Evolutionary conservation across 2,329 filamentous ascomycete species (phyloP), one percentile per base, ranked within the genome.

Genomic region (Penicillium sp.): DNA sequence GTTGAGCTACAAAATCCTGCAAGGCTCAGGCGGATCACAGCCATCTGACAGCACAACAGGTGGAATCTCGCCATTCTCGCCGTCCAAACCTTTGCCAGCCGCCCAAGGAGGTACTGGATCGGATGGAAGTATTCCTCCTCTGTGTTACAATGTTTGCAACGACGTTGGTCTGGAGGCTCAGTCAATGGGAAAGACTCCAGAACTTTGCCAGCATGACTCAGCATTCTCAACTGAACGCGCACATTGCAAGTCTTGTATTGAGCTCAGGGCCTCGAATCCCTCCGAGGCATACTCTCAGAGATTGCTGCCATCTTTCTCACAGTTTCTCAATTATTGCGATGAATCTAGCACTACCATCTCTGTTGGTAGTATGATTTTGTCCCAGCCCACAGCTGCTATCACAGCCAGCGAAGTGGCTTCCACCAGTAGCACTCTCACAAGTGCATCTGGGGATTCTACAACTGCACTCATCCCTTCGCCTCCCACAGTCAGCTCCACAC

Each of bases 1-100:
- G 4, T 69, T 87, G 12, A 77, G 73, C 43, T 83, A 80, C 49
- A 77, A 77, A 37, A 82, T 86, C 13, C 86, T 85, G 13, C 28
- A 50, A 4, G 39, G 26, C 12, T 36, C 45, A 2, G 45, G 44
- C 9, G 43, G 24, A 6, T 24, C 18, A 12, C 27, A 4, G 9
- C 5, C 32, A 5, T 12, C 25, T 18, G 28, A 18, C 24, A 39
- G 33, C 34, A 57, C 51, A 38, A 45, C 45, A 5, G n/a, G 36
- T 9, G 33, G 38, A 9, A 12, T 28, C 29, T 25, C 39, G n/a
- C 39, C 18, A 18, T 18, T 18, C 18, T 18, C 18, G 18, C 29
- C 9, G 38, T 47, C 1, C 27, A 33, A 37, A 38, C 45, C 24
- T 8, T 43, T 9, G 12, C 32, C 24, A 18, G 18, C 26, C 9